These are phyloP conservation scores for Glebionis coronaria DNA, from an alignment of 129 eudicot species.

Conservation along the genomic window DNA sequence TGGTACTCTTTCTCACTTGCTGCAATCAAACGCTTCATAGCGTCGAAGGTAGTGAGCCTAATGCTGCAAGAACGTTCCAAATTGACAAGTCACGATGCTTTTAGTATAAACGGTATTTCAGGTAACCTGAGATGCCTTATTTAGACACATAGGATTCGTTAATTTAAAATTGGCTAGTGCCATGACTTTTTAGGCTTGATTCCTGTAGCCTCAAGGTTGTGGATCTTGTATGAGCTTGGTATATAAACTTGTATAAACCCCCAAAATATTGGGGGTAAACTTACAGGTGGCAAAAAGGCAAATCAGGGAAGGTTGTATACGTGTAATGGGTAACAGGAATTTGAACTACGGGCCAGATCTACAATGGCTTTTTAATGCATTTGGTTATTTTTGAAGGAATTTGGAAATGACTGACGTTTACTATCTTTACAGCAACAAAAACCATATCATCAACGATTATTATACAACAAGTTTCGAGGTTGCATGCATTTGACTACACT, in stretches of 20 bases:
- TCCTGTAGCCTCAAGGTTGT: background rate
- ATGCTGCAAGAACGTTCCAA: conserved; percentile 53
- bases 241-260: too few species aligned
- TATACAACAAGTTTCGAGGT: background rate
- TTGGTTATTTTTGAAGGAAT: background rate
- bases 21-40: conserved; percentile 67
- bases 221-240: too few species aligned
- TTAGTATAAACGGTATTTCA: background rate
- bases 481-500: background rate
- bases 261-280: background rate
- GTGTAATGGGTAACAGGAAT: background rate
- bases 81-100: conserved; percentile 4
- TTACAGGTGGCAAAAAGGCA: background rate
- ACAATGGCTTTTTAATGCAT: background rate
- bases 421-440: too few species aligned
- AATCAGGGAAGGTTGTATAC: too few species aligned
- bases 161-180: background rate
- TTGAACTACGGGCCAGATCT: background rate
- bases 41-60: conserved; percentile 88
- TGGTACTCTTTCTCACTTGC: conserved; percentile 69
- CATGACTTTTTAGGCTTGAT: background rate
- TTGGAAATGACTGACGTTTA: too few species aligned
- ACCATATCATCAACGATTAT: background rate
- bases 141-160: background rate
- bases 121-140: background rate